Base-by-base conservation (phyloP, 2,329 filamentous ascomycete genomes). In the Rhinocladiella similis region DNA sequence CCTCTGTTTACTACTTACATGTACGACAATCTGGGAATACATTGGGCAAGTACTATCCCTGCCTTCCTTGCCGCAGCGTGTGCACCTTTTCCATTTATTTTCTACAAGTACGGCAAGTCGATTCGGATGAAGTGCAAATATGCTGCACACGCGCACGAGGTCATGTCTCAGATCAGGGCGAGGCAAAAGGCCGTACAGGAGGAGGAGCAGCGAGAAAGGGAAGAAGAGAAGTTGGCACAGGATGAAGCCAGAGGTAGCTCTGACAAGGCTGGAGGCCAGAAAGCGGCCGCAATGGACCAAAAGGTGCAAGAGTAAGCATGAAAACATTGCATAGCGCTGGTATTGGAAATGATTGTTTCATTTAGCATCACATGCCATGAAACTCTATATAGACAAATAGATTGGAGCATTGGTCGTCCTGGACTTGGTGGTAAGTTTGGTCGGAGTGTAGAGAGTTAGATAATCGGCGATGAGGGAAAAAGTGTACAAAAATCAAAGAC, bases 1-100 rank as follows among this genome's bases (percentile, higher is more conserved):
- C 77, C 77, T 2, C 66, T 80, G 9, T 79, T 79, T 68, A 77
- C 76, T 6, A 71, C 66, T 1, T 67, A 75, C 20, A 73, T 80
- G 72, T 80, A 77, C 51, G 19, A 69, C 3, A 66, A 69, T 18
- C 66, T 80, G 20, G 76, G 77, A 5, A 75, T 78, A 16, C 74
- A 77, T 56, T 80, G 77, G 77, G 77, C 76, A 5, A 73, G 72
- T 7, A 73, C 70, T 20, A 65, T 80, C 18, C 76, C 75, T 0
- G 78, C 71, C 0, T 79, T 80, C 63, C 56, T 80, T 35, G 76
- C 76, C 1, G 61, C 78, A 13, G 70, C 70, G 2, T 76, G 74
- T 36, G 67, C 76, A 6, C 75, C 75, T 0, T 75, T 77, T 54
- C 74, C 74, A 3, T 75, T 76, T 65, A 58, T 77, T 22, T 72